Conservation (phyloP, 1,139 yeast species). For the Kodamaea fungicola region DNA sequence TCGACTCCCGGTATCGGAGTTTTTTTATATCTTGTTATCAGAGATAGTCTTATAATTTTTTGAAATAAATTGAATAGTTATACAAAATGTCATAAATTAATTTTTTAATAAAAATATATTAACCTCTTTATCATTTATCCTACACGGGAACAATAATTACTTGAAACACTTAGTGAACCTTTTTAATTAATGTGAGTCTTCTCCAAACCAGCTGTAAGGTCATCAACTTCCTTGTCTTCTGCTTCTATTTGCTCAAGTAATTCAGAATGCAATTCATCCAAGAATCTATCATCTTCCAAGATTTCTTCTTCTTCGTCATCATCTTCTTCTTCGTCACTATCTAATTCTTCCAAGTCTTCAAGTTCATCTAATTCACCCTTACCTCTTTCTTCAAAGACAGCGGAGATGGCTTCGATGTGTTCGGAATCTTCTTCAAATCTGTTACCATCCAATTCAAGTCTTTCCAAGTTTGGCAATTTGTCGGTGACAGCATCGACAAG, state of each 20-base stretch:
- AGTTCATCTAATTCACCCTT: slow-evolving; percentile 83
- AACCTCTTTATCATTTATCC: no score
- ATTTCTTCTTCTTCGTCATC: slow-evolving; percentile 62
- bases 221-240: slow-evolving; percentile 47
- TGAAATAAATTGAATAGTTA: no score
- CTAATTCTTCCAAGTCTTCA: slow-evolving; percentile 90
- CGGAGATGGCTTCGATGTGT: slow-evolving; percentile 31
- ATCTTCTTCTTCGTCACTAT: slow-evolving; percentile 80
- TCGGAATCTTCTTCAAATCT: slow-evolving; percentile 55
- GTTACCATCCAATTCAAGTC: slow-evolving; percentile 88
- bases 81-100: no score
- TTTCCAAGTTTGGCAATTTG: slow-evolving; percentile 58
- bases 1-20: slow-evolving; percentile 77
- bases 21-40: slow-evolving; percentile 3
- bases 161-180: not conserved
- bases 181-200: slow-evolving; percentile 42
- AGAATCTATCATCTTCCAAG: slow-evolving; percentile 50
- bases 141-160: not conserved
- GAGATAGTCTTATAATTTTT: no score
- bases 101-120: no score
- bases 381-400: slow-evolving; percentile 69
- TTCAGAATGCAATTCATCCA: slow-evolving; percentile 59
- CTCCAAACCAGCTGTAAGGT: slow-evolving; percentile 56
- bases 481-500: slow-evolving; percentile 51
- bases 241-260: slow-evolving; percentile 29